A percentile compares a stretch with the other conserved stretches of the same genome.
phyloP scores from a whole-genome alignment of 1,284 basidiomycete genomes.

The Sporisorium exsertum region DNA sequence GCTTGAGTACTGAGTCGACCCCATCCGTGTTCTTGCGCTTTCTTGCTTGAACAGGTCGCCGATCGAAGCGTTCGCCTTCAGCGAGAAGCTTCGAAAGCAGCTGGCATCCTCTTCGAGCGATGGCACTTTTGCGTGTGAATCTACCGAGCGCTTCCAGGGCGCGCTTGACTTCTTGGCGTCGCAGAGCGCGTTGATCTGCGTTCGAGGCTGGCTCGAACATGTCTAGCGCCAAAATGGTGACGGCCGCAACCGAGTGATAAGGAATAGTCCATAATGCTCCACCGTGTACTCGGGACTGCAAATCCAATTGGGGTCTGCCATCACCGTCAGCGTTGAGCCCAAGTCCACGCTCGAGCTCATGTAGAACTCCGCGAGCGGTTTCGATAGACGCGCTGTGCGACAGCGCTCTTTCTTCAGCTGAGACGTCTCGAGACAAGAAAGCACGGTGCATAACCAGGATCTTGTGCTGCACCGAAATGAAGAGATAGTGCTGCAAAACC shows the following conservation, averaged over 20 bases:
- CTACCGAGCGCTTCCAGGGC: conserved; percentile 40
- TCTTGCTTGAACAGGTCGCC: conserved; percentile 13
- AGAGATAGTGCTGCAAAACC: conserved; percentile 50
- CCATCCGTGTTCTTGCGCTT: conserved; percentile 35
- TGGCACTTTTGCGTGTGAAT: conserved; percentile 46
- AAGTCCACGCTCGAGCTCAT: conserved; percentile 44
- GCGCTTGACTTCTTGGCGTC: conserved; percentile 42
- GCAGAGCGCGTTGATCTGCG: conserved; percentile 13
- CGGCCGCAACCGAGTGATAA: conserved; percentile 54
- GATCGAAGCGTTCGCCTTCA: conserved; percentile 38
- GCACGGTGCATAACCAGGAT: conserved; percentile 55
- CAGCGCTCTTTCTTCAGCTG: conserved; percentile 28
- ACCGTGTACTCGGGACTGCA: conserved; percentile 49
- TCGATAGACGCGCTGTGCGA: conserved; percentile 50
- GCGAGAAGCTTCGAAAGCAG: conserved; percentile 40
- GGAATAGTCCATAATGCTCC: conserved; percentile 54
- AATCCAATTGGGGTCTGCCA: conserved; percentile 39
- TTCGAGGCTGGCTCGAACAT: conserved; percentile 41
- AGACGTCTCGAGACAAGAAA: conserved; percentile 45
- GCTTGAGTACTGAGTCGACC: conserved; percentile 37
- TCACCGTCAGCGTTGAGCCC: conserved; percentile 35
- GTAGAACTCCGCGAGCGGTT: conserved; percentile 46
- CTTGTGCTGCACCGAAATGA: conserved; percentile 55
- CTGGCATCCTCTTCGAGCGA: conserved; percentile 48
- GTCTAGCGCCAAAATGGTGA: conserved; percentile 47